These are phyloP conservation scores for Glycyrrhiza uralensis DNA, from an alignment of 306 rosid species.

Conservation along the genomic window DNA sequence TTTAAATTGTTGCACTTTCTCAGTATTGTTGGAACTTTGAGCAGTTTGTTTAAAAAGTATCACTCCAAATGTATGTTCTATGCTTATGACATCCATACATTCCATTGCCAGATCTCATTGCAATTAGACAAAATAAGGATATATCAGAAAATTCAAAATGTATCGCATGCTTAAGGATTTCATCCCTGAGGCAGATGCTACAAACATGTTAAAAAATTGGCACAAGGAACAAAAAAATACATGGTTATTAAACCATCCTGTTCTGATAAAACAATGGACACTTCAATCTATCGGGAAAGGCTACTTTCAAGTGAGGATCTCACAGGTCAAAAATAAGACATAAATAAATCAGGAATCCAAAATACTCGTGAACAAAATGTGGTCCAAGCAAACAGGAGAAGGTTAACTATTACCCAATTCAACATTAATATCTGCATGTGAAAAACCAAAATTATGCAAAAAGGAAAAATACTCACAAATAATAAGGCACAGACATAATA, in stretches of 20 bases:
- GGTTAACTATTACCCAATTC: not conserved
- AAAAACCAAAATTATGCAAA: not conserved
- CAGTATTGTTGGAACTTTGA: not conserved
- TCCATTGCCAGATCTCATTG: not conserved
- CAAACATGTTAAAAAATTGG: not conserved
- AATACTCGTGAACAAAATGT: not conserved
- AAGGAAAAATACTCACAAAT: not conserved
- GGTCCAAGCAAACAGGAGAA: not conserved
- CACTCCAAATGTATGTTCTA: not conserved
- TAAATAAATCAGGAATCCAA: not conserved
- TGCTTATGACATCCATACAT: not conserved
- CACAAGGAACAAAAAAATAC: not conserved
- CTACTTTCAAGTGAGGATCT: not conserved
- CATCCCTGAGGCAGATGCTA: conserved; percentile 5
- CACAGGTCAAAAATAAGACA: not conserved
- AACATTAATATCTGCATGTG: not conserved
- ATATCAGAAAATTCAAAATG: not conserved
- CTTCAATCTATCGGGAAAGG: not conserved
- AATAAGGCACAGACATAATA: not conserved
- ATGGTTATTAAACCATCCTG: not conserved
- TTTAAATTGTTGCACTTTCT: conserved; percentile 12
- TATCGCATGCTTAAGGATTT: not conserved
- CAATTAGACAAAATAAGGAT: not conserved
- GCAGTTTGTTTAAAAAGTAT: conserved; percentile 2
- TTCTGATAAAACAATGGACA: not conserved